phyloP scores from a whole-genome alignment of 768 basidiomycete species.

The Russula ochroleuca region DNA sequence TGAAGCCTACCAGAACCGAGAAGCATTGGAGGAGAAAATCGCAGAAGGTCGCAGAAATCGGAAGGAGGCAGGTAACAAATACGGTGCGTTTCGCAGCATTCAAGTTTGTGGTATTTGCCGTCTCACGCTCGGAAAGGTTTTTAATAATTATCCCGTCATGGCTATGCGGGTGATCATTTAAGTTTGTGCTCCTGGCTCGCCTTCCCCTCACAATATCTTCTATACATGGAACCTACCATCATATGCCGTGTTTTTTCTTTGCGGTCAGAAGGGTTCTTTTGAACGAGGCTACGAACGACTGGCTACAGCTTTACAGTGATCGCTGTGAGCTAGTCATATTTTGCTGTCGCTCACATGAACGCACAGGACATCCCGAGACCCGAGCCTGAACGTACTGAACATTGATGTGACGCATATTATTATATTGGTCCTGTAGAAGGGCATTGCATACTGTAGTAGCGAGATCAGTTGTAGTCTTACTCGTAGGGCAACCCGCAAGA shows the following conservation, averaged over 20 bases:
- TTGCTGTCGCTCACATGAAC: background rate
- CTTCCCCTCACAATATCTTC: background rate
- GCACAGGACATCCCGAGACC: background rate
- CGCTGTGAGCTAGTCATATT: background rate
- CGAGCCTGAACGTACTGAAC: background rate
- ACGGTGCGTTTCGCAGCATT: conserved; percentile 49
- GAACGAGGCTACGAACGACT: background rate
- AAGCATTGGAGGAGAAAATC: conserved; percentile 76
- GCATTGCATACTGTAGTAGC: background rate
- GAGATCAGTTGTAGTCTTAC: background rate
- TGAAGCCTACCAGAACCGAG: conserved; percentile 81
- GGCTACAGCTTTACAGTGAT: background rate
- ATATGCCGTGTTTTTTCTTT: background rate
- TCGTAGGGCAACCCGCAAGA: background rate
- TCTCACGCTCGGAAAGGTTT: conserved; percentile 16
- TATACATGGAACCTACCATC: background rate
- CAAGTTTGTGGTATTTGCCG: background rate
- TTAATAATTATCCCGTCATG: conserved; percentile 1
- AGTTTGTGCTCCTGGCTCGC: background rate
- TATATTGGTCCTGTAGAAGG: background rate
- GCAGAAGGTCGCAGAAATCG: conserved; percentile 78
- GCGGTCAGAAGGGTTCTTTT: background rate
- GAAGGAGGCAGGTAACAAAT: conserved; percentile 90
- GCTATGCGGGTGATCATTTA: background rate
- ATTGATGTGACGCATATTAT: too few relatives aligned